phyloP scores from a whole-genome alignment of 2,329 filamentous ascomycete genomes.

The Amphichorda felina region DNA sequence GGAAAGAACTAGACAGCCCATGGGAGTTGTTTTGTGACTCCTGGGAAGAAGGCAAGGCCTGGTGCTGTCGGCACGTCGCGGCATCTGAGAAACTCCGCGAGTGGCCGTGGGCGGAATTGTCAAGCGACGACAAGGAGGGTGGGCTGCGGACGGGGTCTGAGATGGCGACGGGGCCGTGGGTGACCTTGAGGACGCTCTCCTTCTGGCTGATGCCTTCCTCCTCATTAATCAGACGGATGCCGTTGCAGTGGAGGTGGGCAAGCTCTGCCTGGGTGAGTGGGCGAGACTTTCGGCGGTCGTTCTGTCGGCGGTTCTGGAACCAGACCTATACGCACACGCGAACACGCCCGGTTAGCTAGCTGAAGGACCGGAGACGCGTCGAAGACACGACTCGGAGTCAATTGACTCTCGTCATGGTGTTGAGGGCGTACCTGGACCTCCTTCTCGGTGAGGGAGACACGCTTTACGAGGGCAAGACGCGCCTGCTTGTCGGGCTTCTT shows the following conservation, averaged over 20 bases:
- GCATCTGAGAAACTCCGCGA: constrained; percentile 2
- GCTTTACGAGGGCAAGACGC: constrained; percentile 72
- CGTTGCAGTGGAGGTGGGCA: constrained; percentile 39
- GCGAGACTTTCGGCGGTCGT: constrained; percentile 78
- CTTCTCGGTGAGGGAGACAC: constrained; percentile 84
- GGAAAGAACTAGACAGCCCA: constrained; percentile 25
- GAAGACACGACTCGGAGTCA: neutral
- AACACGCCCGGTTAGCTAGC: no score
- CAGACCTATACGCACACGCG: constrained; percentile 73
- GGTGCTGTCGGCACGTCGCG: neutral
- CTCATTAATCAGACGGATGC: constrained; percentile 1
- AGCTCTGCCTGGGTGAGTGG: constrained; percentile 72
- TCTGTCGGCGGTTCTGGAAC: constrained; percentile 94
- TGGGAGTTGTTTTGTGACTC: constrained; percentile 5
- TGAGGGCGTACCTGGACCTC: constrained; percentile 74
- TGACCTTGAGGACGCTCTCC: constrained; percentile 2
- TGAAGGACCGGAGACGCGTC: no score
- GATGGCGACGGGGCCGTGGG: constrained; percentile 1
- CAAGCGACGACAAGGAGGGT: no score
- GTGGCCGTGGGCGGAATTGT: neutral
- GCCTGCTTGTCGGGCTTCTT: constrained; percentile 86
- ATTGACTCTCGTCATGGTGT: neutral
- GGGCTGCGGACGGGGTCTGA: neutral
- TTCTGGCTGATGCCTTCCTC: neutral
- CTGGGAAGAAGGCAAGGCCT: neutral